Base-by-base conservation (phyloP, 2,329 filamentous ascomycete genomes). In the Orbilia blumenaviensis region DNA sequence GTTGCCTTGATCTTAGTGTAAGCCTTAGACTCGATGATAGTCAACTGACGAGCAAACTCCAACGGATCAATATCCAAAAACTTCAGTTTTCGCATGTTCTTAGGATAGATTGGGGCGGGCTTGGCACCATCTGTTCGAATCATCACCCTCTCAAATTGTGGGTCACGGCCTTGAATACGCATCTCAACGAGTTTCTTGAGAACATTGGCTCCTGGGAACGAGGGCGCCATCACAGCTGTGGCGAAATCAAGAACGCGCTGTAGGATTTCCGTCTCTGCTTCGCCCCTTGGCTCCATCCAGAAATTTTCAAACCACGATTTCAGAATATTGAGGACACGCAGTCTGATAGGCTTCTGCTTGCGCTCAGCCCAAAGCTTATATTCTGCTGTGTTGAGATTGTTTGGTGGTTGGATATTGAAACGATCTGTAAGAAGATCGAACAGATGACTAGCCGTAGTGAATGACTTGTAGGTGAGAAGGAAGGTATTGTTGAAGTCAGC, bases 41-140 rank as follows among this genome's bases (percentile, higher is more conserved):
- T 99, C 78, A 99, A 87, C 83, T 99, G 95, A 54, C 95, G 90
- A n/a, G 95, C 95, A 83, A 99, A 98, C 82, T 99, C 95, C 0
- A 91, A 92, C 0, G 93, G 90, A 81, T 99, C 95, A 80, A 99
- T 97, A 82, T 99, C 95, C 67, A 98, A 85, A 84, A 99, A 98
- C 83, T 98, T 99, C 80, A 99, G 88, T 84, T 97, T 99, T 88
- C 95, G 97, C 93, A 99, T 96, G 83, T 98, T 97, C 87, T 97
- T 97, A 0, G 95, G 95, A 82, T 97, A 89, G 81, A 98, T 97
- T 0, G 95, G 93, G 36, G 91, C 85, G 2, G 95, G 94, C 0
- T 92, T 91, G 78, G 92, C 90, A 80, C 90, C 90, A 81, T 90
- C 94, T 78, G 95, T 86, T 0, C 93, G 98, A 78, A 95, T 89